Evolutionary conservation across 495 filamentous ascomycete genomes (phyloP).

Genomic region (Usnea hakonensis): DNA sequence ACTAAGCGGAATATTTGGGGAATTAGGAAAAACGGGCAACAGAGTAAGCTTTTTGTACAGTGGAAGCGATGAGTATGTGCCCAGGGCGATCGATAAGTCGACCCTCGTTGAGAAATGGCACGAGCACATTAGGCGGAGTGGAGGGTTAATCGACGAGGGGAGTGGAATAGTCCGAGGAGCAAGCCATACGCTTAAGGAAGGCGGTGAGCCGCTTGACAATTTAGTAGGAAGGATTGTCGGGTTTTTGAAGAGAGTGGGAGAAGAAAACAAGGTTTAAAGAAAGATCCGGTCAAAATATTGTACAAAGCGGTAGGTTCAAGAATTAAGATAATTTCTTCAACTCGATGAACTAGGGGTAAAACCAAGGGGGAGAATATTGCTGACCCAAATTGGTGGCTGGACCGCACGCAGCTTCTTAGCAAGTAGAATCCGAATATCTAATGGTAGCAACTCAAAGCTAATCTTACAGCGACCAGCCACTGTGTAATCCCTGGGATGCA

Average conservation of each 20-base stretch:
- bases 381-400: background rate
- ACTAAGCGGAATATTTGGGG: slow-evolving; percentile 58
- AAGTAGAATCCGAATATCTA: slow-evolving; percentile 4
- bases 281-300: background rate
- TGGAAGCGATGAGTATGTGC: slow-evolving; percentile 65
- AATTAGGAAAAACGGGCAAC: slow-evolving; percentile 33
- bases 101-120: slow-evolving; percentile 59
- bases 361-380: background rate
- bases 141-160: slow-evolving; percentile 43
- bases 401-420: background rate
- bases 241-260: slow-evolving; percentile 47
- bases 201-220: slow-evolving; percentile 41
- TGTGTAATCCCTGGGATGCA: slow-evolving; percentile 5
- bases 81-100: slow-evolving; percentile 53
- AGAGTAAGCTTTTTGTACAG: slow-evolving; percentile 53
- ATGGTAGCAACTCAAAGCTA: slow-evolving; percentile 8
- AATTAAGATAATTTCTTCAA: background rate
- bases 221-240: slow-evolving; percentile 46
- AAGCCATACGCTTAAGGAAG: slow-evolving; percentile 50
- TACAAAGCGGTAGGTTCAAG: background rate
- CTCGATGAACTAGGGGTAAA: background rate
- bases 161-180: slow-evolving; percentile 55
- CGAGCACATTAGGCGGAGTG: slow-evolving; percentile 33
- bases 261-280: background rate
- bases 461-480: slow-evolving; percentile 16